A percentile compares a stretch with the other conserved stretches of the same genome.
Conservation (phyloP, 768 basidiomycete species). For the Mycena rosella region DNA sequence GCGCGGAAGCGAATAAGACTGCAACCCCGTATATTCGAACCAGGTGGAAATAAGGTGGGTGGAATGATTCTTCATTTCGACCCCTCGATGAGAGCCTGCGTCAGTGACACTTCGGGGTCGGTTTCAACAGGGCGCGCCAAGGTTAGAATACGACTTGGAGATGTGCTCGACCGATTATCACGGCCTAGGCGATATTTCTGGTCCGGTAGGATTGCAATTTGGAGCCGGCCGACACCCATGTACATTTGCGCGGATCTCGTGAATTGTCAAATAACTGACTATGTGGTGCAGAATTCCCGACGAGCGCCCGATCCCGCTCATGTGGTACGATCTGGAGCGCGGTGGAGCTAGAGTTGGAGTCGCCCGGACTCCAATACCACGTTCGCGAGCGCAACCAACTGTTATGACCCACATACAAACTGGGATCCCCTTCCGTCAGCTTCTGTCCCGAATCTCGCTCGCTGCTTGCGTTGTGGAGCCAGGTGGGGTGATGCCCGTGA, state of each 20-base stretch:
- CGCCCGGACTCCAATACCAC: background rate
- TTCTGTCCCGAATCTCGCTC: slow-evolving; percentile 1
- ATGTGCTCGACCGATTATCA: background rate
- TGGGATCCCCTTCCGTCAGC: too few relatives aligned
- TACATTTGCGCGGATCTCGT: background rate
- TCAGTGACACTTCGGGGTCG: slow-evolving; percentile 9
- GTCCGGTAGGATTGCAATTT: background rate
- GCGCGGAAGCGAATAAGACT: slow-evolving; percentile 23
- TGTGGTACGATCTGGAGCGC: slow-evolving; percentile 16
- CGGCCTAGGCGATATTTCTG: background rate
- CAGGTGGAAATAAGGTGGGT: slow-evolving; percentile 16
- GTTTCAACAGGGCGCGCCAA: slow-evolving; percentile 14
- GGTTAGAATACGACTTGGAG: background rate
- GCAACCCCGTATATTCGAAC: background rate
- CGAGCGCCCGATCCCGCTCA: slow-evolving; percentile 8
- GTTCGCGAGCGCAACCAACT: slow-evolving; percentile 10
- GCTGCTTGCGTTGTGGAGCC: slow-evolving; percentile 4
- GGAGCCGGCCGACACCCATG: background rate
- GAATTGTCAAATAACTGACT: background rate
- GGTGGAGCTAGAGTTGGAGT: slow-evolving; percentile 8
- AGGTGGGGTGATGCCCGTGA: background rate
- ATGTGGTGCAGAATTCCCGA: background rate
- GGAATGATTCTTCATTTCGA: background rate
- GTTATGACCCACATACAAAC: too few relatives aligned
- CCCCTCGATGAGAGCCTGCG: background rate